Percentiles rank a stretch among this genome's conserved stretches.
Conservation (phyloP, 2,329 filamentous ascomycete genomes). For the Celoporthe dispersa region DNA sequence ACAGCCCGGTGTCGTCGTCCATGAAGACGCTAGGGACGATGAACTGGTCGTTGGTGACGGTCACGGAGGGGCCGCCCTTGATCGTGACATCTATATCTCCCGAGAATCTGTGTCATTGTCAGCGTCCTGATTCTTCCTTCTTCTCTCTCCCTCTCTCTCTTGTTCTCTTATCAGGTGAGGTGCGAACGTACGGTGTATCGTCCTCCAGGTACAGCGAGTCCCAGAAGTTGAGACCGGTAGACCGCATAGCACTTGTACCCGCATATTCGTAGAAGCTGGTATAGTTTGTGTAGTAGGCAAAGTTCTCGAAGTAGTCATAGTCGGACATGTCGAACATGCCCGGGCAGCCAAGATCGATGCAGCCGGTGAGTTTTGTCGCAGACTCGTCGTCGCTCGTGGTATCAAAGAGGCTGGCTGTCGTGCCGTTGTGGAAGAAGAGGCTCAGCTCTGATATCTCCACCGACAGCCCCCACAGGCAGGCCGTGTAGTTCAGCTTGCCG, state of each 20-base stretch:
- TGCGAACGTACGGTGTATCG: background rate
- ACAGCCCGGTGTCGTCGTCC: slow-evolving; percentile 1
- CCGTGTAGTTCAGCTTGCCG: slow-evolving; percentile 12
- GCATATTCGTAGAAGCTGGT: slow-evolving; percentile 3
- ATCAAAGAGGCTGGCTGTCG: background rate
- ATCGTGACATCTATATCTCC: slow-evolving; percentile 12
- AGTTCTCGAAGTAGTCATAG: slow-evolving; percentile 1
- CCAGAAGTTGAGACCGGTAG: slow-evolving; percentile 11
- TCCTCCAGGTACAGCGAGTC: slow-evolving; percentile 9
- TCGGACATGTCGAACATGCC: slow-evolving; percentile 14
- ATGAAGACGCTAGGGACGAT: slow-evolving; percentile 5
- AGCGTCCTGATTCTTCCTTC: background rate
- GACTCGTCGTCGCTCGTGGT: background rate
- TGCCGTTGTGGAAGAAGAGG: slow-evolving; percentile 12
- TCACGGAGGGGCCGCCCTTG: slow-evolving; percentile 6
- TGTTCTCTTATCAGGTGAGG: too few relatives aligned
- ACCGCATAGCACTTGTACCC: background rate
- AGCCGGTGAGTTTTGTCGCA: background rate
- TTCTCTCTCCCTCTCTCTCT: background rate
- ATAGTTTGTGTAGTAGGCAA: slow-evolving; percentile 1
- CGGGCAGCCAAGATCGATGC: slow-evolving; percentile 1
- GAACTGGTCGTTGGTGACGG: slow-evolving; percentile 14
- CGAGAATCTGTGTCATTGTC: background rate
- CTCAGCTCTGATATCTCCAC: background rate
- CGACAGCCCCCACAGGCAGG: background rate